Evolutionary conservation across 73 alveolate genomes (phyloP).

Genomic region (Paramecium primaurelia): DNA sequence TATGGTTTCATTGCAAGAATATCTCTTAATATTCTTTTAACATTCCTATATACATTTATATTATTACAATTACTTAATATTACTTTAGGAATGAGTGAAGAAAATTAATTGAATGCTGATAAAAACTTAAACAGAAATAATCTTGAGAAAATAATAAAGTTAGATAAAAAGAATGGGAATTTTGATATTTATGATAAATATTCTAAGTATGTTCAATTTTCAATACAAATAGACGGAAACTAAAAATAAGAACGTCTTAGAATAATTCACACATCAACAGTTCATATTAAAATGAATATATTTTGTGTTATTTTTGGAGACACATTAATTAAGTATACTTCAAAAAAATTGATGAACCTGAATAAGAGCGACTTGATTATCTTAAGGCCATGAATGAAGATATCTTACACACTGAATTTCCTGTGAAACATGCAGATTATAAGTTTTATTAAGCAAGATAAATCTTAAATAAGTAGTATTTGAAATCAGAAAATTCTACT

Average conservation of each 20-base stretch:
- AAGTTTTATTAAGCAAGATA: neutral
- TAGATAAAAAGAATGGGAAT: constrained; percentile 52
- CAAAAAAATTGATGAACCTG: constrained; percentile 46
- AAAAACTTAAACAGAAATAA: constrained; percentile 44
- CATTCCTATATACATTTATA: neutral
- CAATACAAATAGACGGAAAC: neutral
- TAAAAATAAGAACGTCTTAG: constrained; percentile 26
- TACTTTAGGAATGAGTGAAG: constrained; percentile 27
- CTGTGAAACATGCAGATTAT: constrained; percentile 23
- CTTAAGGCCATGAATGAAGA: neutral
- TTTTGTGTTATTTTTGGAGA: constrained; percentile 46
- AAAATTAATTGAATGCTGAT: constrained; percentile 9
- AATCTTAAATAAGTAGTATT: neutral
- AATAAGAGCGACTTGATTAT: constrained; percentile 31
- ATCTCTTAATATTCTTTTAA: neutral
- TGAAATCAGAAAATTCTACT: neutral
- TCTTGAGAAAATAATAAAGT: constrained; percentile 41
- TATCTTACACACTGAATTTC: neutral
- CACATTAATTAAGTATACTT: constrained; percentile 31
- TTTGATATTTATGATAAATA: constrained; percentile 48
- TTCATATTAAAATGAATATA: constrained; percentile 29
- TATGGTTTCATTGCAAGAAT: neutral
- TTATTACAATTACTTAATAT: neutral
- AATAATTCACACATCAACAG: constrained; percentile 12
- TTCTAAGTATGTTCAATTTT: neutral